Conservation (phyloP, 306 rosid genomes). For the Castanea crenata region DNA sequence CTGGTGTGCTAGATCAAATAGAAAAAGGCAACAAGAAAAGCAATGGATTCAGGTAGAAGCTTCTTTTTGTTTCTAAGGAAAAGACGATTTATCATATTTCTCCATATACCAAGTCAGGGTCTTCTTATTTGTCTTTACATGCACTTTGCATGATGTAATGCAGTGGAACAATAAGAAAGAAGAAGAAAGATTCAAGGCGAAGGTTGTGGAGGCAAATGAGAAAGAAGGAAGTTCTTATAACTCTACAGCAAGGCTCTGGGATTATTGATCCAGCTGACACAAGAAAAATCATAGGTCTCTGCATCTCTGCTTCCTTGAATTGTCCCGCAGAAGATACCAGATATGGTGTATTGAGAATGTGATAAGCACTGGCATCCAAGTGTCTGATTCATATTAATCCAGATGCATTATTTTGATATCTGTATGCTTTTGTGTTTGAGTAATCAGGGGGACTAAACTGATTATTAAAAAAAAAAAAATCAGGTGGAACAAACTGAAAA, state of each 20-base stretch:
- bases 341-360: conserved; percentile 94
- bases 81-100: not conserved
- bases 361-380: conserved; percentile 11
- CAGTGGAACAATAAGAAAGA: conserved; percentile 82
- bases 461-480: not conserved
- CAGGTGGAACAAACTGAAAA: no score
- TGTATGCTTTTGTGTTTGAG: not conserved
- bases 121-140: conserved; percentile 15
- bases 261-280: conserved; percentile 97
- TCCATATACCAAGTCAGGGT: not conserved
- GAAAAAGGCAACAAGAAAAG: conserved; percentile 84
- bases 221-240: conserved; percentile 84
- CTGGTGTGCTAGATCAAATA: conserved; percentile 85
- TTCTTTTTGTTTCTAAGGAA: not conserved
- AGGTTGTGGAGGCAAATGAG: conserved; percentile 77
- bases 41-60: conserved; percentile 78
- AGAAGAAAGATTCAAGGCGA: conserved; percentile 70
- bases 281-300: conserved; percentile 73
- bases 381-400: not conserved
- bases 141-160: conserved; percentile 4
- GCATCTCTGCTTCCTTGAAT: conserved; percentile 72
- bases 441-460: not conserved
- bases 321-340: conserved; percentile 64
- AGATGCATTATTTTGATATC: not conserved
- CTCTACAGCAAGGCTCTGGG: conserved; percentile 96